These are phyloP conservation scores for Russula sp. DNA, from an alignment of 768 basidiomycete species.

Conservation along the genomic window DNA sequence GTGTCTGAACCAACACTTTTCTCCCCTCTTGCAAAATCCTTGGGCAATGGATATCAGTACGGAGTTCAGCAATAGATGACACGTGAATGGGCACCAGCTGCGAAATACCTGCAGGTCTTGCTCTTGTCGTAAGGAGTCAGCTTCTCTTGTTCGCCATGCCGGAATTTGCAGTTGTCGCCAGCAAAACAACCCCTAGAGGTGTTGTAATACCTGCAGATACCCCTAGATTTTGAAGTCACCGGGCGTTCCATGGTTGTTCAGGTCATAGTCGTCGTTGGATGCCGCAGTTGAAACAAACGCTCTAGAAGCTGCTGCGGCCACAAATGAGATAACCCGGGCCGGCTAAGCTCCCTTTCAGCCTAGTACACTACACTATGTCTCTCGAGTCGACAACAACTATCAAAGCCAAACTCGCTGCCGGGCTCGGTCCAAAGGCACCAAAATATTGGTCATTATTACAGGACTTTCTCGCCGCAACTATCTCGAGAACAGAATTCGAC, in stretches of 20 bases:
- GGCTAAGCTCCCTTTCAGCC: neutral
- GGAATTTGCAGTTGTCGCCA: constrained; percentile 67
- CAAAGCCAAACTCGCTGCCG: constrained; percentile 57
- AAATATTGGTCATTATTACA: constrained; percentile 60
- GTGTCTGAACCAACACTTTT: constrained; percentile 73
- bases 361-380: constrained; percentile 45
- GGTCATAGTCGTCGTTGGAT: constrained; percentile 17
- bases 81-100: constrained; percentile 39
- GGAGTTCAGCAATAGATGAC: neutral
- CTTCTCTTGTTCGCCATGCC: constrained; percentile 49
- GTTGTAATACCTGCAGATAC: constrained; percentile 62
- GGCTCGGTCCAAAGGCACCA: constrained; percentile 54
- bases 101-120: constrained; percentile 65
- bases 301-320: neutral
- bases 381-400: constrained; percentile 69
- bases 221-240: constrained; percentile 63
- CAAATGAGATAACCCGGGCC: neutral
- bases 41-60: neutral
- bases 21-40: constrained; percentile 71
- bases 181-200: constrained; percentile 63
- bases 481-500: constrained; percentile 73
- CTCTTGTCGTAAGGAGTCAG: constrained; percentile 65
- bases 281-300: constrained; percentile 3
- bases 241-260: constrained; percentile 38
- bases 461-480: constrained; percentile 58